These are phyloP conservation scores for Pyronema domesticum DNA, from an alignment of 495 filamentous ascomycete species.

Conservation along the genomic window DNA sequence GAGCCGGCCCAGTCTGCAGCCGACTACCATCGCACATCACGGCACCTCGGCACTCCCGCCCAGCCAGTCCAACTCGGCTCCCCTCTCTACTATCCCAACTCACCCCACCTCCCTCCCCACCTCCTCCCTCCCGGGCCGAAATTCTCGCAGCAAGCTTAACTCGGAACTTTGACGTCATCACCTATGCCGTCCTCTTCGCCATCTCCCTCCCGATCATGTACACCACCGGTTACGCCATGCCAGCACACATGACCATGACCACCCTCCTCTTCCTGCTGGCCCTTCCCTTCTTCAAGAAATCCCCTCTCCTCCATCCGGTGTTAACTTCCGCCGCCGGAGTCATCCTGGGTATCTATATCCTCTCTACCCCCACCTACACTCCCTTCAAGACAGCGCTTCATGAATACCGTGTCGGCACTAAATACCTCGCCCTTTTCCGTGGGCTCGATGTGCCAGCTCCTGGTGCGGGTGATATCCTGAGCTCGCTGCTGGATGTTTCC, in stretches of 20 bases:
- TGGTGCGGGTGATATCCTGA: conserved; percentile 35
- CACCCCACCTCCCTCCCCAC: conserved; percentile 1
- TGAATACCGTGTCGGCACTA: conserved; percentile 30
- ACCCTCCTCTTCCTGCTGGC: conserved; percentile 33
- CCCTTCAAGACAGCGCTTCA: conserved; percentile 25
- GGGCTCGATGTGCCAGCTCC: conserved; percentile 21
- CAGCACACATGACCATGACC: conserved; percentile 33
- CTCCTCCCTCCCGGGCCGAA: conserved; percentile 27
- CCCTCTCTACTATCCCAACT: conserved; percentile 2
- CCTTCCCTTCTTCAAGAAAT: conserved; percentile 26
- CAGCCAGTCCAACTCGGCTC: conserved; percentile 8
- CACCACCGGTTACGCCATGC: conserved; percentile 34
- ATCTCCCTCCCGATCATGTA: conserved; percentile 36
- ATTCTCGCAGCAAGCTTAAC: conserved; percentile 31
- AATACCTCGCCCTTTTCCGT: conserved; percentile 31
- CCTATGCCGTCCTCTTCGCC: conserved; percentile 30
- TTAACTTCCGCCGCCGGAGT: conserved; percentile 32
- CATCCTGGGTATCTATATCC: conserved; percentile 30
- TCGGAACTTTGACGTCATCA: conserved; percentile 28
- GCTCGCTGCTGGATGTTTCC: conserved; percentile 32
- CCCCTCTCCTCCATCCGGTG: conserved; percentile 35
- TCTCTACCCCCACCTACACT: conserved; percentile 27
- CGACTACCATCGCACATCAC: conserved; percentile 4
- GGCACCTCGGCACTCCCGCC: conserved; percentile 6
- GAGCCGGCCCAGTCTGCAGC: conserved; percentile 19